phyloP scores from a whole-genome alignment of 371 early-diverging fungal species.

The Mucor racemosus region DNA sequence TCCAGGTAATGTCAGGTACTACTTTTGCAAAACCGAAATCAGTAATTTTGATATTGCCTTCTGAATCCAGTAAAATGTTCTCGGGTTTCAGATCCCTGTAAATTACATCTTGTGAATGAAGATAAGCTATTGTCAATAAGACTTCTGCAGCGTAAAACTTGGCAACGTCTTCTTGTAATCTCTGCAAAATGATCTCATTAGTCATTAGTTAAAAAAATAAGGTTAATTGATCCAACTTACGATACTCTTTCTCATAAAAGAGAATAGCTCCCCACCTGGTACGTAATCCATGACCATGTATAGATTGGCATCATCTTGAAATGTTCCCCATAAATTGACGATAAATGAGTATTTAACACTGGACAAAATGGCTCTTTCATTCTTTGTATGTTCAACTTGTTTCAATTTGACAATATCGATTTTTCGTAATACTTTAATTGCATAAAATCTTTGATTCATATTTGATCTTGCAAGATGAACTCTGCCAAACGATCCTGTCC shows the following conservation, averaged over 20 bases:
- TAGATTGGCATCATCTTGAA: conserved; percentile 88
- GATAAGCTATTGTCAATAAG: conserved; percentile 82
- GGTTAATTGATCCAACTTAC: no score
- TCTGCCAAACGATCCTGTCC: conserved; percentile 95
- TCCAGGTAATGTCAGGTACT: conserved; percentile 74
- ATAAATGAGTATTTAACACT: conserved; percentile 93
- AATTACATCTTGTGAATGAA: conserved; percentile 89
- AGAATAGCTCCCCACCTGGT: conserved; percentile 95
- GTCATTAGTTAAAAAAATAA: not conserved
- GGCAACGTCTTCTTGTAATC: conserved; percentile 89
- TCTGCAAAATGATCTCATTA: conserved; percentile 46
- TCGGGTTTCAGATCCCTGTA: conserved; percentile 97
- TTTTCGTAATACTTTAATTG: conserved; percentile 94
- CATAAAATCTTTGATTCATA: conserved; percentile 71
- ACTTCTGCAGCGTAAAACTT: conserved; percentile 82
- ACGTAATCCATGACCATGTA: conserved; percentile 98
- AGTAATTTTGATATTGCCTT: conserved; percentile 96
- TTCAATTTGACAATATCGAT: conserved; percentile 88
- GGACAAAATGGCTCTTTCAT: conserved; percentile 92
- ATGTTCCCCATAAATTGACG: conserved; percentile 89
- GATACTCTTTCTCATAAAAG: conserved; percentile 78
- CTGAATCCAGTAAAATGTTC: conserved; percentile 85
- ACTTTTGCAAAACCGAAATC: conserved; percentile 99
- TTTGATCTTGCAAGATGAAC: conserved; percentile 83
- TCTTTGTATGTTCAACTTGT: conserved; percentile 98